These are phyloP conservation scores for Alternaria triticina DNA, from an alignment of 2,329 filamentous ascomycete species.

Conservation along the genomic window DNA sequence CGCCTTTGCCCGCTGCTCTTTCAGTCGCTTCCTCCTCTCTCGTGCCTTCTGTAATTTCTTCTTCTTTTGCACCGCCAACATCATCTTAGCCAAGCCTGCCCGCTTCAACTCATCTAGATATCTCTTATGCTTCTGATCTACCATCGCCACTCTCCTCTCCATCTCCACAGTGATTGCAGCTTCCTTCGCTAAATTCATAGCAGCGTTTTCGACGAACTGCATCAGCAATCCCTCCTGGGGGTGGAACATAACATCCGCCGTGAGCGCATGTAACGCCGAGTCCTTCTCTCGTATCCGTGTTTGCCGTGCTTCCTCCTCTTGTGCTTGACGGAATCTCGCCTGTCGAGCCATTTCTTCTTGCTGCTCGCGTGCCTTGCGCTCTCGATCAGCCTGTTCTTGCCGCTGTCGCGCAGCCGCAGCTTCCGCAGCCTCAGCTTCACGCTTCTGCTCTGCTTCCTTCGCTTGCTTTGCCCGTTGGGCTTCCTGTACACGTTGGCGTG, in stretches of 20 bases:
- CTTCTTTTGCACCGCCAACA: slow-evolving; percentile 30
- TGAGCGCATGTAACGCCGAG: slow-evolving; percentile 40
- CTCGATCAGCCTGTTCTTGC: slow-evolving; percentile 22
- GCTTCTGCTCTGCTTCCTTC: slow-evolving; percentile 19
- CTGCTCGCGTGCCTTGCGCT: slow-evolving; percentile 24
- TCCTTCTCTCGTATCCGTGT: slow-evolving; percentile 22
- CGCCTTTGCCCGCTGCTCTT: slow-evolving; percentile 24
- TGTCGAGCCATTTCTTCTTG: slow-evolving; percentile 26
- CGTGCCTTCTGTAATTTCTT: slow-evolving; percentile 27
- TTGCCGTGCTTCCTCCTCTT: slow-evolving; percentile 26
- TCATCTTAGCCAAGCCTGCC: slow-evolving; percentile 28
- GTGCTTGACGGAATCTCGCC: slow-evolving; percentile 26
- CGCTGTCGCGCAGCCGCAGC: slow-evolving; percentile 16
- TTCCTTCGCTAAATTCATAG: slow-evolving; percentile 43
- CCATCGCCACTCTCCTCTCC: slow-evolving; percentile 26
- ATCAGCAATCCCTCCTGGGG: slow-evolving; percentile 51
- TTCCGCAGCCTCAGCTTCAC: slow-evolving; percentile 21
- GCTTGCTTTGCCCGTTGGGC: slow-evolving; percentile 15
- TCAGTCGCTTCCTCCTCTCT: slow-evolving; percentile 33
- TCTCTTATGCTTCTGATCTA: slow-evolving; percentile 25
- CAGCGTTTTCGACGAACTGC: slow-evolving; percentile 53
- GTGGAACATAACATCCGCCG: slow-evolving; percentile 47
- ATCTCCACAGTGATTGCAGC: slow-evolving; percentile 45
- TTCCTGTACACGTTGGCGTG: slow-evolving; percentile 15
- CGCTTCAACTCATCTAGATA: slow-evolving; percentile 25